Evolutionary conservation across 2,329 filamentous ascomycete species (phyloP), one percentile per base, ranked within the genome.

Genomic region (Xylaria multiplex): DNA sequence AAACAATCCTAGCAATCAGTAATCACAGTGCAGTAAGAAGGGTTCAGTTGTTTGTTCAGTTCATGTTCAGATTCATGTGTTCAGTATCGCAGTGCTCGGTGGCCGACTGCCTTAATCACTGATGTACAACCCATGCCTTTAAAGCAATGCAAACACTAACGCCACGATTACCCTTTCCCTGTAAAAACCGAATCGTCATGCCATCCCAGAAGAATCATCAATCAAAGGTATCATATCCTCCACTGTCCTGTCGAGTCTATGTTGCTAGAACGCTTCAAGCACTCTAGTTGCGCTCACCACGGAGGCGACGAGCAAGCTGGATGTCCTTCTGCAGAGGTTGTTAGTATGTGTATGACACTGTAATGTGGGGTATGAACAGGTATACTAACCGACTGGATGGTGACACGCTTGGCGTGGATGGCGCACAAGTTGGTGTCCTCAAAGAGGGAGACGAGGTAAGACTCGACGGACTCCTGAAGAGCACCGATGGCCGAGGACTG

Each of bases 381-480:
- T 32, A 59, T 68, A 80, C 81, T 74, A 76, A 83, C 79, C 73
- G 90, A 90, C 83, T 95, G 95, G 83, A 98, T 98, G 78, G 95
- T 98, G 79, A 98, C 96, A 85, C 96, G 93, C 90, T 98, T 98
- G 84, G 96, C 95, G 85, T 98, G 96, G 82, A 98, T 97, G 79
- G 96, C 95, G 85, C 95, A 98, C 59, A 97, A 85, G 86, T 98
- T 98, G 84, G 95, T 97, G 81, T 98, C 95, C 84, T 98, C 94
- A 77, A 98, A 98, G 72, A 98, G 91, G 50, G 94, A 97, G 83
- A 98, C 94, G 77, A 99, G 91, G 85, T 97, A 98, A 2, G 96
- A 97, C 87, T 99, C 96, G 73, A 97, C 94, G 62, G 96, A 97
- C 87, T 99, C 96, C 85, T 99, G 95, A 46, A 99, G 90, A 72